phyloP scores from a whole-genome alignment of 306 rosid species.

The Vicia villosa region DNA sequence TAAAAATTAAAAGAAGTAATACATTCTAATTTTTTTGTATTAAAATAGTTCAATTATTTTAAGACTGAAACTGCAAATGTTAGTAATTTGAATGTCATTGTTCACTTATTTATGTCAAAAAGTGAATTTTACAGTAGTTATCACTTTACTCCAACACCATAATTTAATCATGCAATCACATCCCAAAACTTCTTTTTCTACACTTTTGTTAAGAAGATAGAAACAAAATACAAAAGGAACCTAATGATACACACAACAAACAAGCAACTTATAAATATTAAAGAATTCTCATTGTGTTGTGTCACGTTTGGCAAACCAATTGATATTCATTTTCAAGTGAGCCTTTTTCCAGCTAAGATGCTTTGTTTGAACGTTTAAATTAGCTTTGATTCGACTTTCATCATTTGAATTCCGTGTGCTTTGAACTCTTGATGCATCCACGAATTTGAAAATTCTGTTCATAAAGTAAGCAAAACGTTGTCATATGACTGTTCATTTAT shows the following conservation, averaged over 20 bases:
- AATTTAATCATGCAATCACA: not conserved
- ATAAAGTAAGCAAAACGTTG: not conserved
- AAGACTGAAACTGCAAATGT: no score
- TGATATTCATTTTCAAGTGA: conserved; percentile 19
- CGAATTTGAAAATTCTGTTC: conserved; percentile 15
- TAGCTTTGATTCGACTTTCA: conserved; percentile 32
- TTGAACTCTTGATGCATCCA: not conserved
- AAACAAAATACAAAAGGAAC: conserved; percentile 27
- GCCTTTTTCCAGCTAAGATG: conserved; percentile 46
- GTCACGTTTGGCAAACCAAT: conserved; percentile 31
- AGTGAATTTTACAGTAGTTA: no score
- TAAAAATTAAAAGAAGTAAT: no score
- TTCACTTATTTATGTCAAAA: no score
- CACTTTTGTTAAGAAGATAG: conserved; percentile 13
- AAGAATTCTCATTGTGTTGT: conserved; percentile 24
- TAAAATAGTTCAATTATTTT: no score
- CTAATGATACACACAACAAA: conserved; percentile 41
- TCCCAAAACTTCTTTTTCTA: not conserved
- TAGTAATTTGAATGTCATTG: no score
- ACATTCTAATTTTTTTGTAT: no score
- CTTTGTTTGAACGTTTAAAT: conserved; percentile 38
- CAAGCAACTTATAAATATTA: conserved; percentile 3
- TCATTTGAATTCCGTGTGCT: conserved; percentile 30
- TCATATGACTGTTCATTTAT: conserved; percentile 25
- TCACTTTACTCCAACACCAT: not conserved